A percentile compares a stretch with the other conserved stretches of the same genome.
Conservation (phyloP, 1,139 yeast species). For the Pichiaceae sp. region DNA sequence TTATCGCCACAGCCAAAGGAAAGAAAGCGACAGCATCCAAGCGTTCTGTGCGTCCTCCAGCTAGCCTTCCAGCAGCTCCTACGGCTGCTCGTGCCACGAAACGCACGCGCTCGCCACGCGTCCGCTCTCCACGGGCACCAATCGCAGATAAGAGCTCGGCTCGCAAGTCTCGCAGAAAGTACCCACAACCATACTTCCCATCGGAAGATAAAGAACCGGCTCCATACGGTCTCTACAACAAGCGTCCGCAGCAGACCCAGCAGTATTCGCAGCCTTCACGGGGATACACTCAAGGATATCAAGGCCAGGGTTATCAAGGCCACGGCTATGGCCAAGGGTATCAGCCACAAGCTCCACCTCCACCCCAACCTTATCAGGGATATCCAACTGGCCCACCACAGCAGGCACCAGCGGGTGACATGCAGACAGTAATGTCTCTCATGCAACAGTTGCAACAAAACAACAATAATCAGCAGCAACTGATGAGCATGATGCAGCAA, state of each 20-base stretch:
- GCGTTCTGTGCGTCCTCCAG: background rate
- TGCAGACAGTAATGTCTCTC: conserved; percentile 9
- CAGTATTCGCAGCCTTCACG: background rate
- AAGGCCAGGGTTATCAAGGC: too few relatives aligned
- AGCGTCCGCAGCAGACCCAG: background rate
- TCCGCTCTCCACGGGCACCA: background rate
- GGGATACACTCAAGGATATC: too few relatives aligned
- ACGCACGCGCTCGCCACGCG: background rate
- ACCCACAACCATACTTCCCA: background rate
- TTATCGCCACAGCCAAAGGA: conserved; percentile 27
- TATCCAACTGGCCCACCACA: background rate
- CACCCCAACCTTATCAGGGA: background rate
- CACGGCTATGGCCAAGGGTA: background rate
- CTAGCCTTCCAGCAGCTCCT: background rate
- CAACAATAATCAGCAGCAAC: conserved; percentile 10
- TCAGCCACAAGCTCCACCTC: background rate
- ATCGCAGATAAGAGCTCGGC: background rate
- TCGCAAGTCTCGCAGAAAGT: background rate
- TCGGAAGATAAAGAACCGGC: background rate
- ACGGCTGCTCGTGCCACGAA: background rate
- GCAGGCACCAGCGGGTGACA: background rate
- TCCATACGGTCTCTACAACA: background rate
- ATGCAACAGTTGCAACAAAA: conserved; percentile 11
- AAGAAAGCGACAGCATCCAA: conserved; percentile 8
- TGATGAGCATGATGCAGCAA: conserved; percentile 3